These are phyloP conservation scores for Phytomonas serpens DNA, from an alignment of 208 protist species.

Conservation along the genomic window DNA sequence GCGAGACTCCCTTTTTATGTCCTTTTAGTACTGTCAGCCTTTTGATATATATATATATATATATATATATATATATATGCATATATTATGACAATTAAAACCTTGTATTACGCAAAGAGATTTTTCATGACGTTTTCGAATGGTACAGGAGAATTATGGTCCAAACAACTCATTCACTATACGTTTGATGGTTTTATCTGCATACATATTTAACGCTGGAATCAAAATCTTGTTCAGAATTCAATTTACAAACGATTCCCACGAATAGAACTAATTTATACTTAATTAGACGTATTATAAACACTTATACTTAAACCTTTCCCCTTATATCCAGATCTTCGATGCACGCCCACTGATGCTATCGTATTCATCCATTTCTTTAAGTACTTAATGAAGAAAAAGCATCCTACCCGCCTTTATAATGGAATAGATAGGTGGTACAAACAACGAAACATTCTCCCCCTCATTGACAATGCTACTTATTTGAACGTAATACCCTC, in stretches of 20 bases:
- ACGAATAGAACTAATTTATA: background rate
- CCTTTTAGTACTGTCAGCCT: background rate
- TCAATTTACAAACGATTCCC: background rate
- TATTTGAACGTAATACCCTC: background rate
- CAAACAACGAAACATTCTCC: background rate
- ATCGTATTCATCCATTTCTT: background rate
- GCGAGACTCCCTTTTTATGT: background rate
- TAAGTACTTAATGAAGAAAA: background rate
- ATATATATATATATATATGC: too few species aligned
- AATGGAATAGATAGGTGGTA: background rate
- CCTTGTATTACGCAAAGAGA: background rate
- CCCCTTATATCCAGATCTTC: background rate
- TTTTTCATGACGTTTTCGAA: background rate
- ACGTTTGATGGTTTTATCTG: background rate
- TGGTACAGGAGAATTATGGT: background rate
- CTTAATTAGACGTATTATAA: slow-evolving; percentile 1
- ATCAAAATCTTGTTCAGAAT: background rate
- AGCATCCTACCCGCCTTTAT: background rate
- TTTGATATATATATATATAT: background rate
- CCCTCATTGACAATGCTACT: background rate
- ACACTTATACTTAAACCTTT: slow-evolving; percentile 2
- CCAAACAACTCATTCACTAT: background rate
- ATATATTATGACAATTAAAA: background rate
- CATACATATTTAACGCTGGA: background rate
- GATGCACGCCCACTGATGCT: background rate